Evolutionary conservation across 2,329 filamentous ascomycete genomes (phyloP), one percentile per base, ranked within the genome.

Genomic region (Fusarium coffeatum): DNA sequence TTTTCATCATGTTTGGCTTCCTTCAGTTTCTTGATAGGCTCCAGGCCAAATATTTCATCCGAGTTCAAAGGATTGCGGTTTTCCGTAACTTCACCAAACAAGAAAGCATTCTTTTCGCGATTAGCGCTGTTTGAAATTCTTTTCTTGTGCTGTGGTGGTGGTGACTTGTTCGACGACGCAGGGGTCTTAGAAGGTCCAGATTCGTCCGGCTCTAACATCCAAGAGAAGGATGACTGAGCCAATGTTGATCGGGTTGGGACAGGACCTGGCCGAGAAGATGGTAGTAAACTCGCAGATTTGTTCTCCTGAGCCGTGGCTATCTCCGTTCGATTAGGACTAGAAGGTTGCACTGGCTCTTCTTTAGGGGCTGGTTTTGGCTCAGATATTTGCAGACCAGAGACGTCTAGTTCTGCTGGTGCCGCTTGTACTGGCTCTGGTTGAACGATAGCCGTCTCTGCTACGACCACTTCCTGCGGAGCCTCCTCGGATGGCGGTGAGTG

Each of bases 201-300:
- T 56, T 82, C 76, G 69, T 87, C 85, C 5, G 86, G 86, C 69
- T 90, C 89, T 4, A 94, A 83, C 91, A 94, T 94, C 90, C 90
- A 93, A 2, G 91, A 90, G 77, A 93, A 94, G 6, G 90, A 91
- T 10, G 92, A 93, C 70, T 92, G 90, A 2, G 90, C 90, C 34
- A 93, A 83, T 1, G 86, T 88, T 6, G 90, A 91, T 23, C 90
- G 85, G 22, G 88, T 88, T 1, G 87, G 88, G 18, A 89, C 85
- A 69, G 66, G 79, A 48, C 75, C 74, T 56, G 64, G 78, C 6
- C 72, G 70, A 43, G 59, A 40, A 20, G 56, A 50, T n/a, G 40
- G 51, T 18, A 68, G n/a, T 12, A 58, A 51, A 20, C 59, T 54
- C 9, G 46, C 45, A 49, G 51, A 22, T 41, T 55, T 50, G 11